Conservation (phyloP, 1,284 basidiomycete species). For the Wallemia mellicola region DNA sequence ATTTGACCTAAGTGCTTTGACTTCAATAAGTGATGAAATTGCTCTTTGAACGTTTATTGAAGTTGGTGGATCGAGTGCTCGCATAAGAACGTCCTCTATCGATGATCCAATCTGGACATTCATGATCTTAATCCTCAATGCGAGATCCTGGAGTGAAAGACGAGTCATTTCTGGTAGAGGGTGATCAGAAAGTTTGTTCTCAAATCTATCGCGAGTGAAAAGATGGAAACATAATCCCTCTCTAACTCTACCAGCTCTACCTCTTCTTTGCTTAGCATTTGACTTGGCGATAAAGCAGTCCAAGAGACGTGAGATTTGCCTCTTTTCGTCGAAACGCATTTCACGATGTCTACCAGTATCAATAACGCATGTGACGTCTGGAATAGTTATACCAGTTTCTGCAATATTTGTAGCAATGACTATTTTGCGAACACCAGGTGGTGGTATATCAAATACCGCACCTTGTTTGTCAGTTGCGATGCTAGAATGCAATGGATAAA, state of each 20-base stretch:
- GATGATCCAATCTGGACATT: conserved; percentile 57
- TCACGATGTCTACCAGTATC: conserved; percentile 71
- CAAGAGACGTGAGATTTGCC: conserved; percentile 70
- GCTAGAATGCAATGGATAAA: conserved; percentile 75
- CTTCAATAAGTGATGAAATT: conserved; percentile 66
- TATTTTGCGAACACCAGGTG: conserved; percentile 52
- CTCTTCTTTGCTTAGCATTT: conserved; percentile 14
- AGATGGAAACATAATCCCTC: conserved; percentile 80
- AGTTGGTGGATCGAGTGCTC: conserved; percentile 68
- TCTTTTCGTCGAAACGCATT: conserved; percentile 68
- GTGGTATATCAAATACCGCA: conserved; percentile 66
- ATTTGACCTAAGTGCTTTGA: conserved; percentile 46
- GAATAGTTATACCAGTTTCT: conserved; percentile 89
- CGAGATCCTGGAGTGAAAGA: conserved; percentile 73
- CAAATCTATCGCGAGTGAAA: conserved; percentile 28
- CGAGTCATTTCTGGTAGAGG: conserved; percentile 89
- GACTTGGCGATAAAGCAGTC: conserved; percentile 55
- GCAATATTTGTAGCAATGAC: conserved; percentile 51
- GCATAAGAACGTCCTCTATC: conserved; percentile 66
- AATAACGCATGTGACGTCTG: conserved; percentile 63
- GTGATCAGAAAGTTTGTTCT: conserved; percentile 47
- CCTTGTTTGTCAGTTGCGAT: conserved; percentile 15
- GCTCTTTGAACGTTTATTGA: conserved; percentile 72
- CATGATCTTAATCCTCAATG: conserved; percentile 79
- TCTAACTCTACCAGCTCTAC: conserved; percentile 42